These are phyloP conservation scores for Aspergillus kassunensis DNA, from an alignment of 495 filamentous ascomycete genomes.

Conservation along the genomic window DNA sequence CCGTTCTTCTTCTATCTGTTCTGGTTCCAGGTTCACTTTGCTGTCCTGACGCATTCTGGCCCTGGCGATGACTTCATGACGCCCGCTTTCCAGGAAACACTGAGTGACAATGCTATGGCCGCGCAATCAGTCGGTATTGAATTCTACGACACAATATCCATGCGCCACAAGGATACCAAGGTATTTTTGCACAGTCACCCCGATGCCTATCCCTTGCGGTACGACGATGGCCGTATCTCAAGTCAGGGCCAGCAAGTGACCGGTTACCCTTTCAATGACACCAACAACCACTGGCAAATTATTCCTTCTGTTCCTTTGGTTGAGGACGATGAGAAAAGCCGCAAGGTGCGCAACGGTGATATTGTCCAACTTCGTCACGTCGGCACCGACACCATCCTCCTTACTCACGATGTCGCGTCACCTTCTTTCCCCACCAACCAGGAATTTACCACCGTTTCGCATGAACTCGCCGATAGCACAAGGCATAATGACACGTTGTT, in stretches of 20 bases:
- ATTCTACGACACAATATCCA: constrained; percentile 83
- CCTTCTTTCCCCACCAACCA: constrained; percentile 97
- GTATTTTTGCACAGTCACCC: constrained; percentile 91
- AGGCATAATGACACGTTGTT: constrained; percentile 90
- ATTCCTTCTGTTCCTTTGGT: constrained; percentile 57
- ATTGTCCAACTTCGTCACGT: constrained; percentile 83
- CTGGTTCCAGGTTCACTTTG: constrained; percentile 99
- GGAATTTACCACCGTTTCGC: constrained; percentile 83
- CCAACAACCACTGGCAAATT: constrained; percentile 98
- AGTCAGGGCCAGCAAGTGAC: constrained; percentile 98
- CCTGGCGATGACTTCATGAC: constrained; percentile 99
- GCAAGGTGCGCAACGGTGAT: constrained; percentile 77
- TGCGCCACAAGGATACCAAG: constrained; percentile 96
- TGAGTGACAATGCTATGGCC: constrained; percentile 90
- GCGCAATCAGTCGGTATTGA: constrained; percentile 78
- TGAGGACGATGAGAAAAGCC: constrained; percentile 50
- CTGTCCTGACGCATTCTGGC: constrained; percentile 80
- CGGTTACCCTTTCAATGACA: constrained; percentile 96
- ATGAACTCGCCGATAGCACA: constrained; percentile 69
- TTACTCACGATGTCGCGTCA: constrained; percentile 98
- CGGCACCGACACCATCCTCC: constrained; percentile 77
- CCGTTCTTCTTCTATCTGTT: constrained; percentile 98
- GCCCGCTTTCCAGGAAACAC: constrained; percentile 93
- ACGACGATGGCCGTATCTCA: constrained; percentile 95
- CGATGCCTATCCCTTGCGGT: constrained; percentile 85